A percentile compares a stretch with the other conserved stretches of the same genome.
Conservation (phyloP, 371 early-diverging fungal genomes). For the Apophysomyces elegans region DNA sequence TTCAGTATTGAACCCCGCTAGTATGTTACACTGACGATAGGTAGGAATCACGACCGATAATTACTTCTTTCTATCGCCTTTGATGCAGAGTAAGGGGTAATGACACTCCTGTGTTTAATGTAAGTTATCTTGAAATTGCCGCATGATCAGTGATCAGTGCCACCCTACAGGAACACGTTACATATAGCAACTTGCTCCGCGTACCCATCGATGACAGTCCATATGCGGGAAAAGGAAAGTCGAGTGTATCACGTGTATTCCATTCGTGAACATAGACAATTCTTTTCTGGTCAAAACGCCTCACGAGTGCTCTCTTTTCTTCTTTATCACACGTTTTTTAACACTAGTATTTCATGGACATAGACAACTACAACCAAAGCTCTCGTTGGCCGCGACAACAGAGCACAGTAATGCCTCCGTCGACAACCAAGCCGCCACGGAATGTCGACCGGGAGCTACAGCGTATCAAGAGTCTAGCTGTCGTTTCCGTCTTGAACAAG, state of each 20-base stretch:
- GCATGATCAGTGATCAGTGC: no score
- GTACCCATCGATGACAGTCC: neutral
- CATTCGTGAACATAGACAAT: no score
- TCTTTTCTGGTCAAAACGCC: neutral
- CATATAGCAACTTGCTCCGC: no score
- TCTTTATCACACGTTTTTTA: neutral
- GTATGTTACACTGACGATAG: no score
- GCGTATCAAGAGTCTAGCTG: constrained; percentile 36
- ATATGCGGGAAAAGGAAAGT: constrained; percentile 3
- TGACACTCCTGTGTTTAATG: no score
- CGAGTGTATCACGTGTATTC: neutral
- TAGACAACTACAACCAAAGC: neutral
- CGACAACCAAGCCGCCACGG: constrained; percentile 6
- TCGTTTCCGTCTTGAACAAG: constrained; percentile 38
- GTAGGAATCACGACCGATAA: no score
- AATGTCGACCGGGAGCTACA: constrained; percentile 34
- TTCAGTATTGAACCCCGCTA: no score
- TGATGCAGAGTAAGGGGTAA: no score
- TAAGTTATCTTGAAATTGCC: no score
- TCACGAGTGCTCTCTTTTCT: constrained; percentile 1
- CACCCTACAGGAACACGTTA: no score
- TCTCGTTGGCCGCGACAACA: constrained; percentile 1
- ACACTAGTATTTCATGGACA: neutral
- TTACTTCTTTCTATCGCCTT: no score
- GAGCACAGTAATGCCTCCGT: neutral